Evolutionary conservation across 208 protist genomes (phyloP), one percentile per base, ranked within the genome.

Genomic region (Crithidia bombi): DNA sequence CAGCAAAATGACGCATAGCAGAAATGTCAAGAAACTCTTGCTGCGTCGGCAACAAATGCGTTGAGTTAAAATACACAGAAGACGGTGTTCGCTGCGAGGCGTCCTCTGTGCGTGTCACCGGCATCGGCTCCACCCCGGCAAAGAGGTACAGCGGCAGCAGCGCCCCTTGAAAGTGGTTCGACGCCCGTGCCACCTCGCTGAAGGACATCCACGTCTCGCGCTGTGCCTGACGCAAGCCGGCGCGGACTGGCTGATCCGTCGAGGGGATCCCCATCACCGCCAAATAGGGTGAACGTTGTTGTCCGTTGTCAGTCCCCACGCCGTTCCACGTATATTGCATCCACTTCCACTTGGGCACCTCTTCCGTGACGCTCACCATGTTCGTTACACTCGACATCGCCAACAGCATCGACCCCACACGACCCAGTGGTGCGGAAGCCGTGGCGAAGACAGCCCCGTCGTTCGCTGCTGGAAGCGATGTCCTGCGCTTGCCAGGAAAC

Each of bases 81-180:
- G 38, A 43, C 38, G 7, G 7, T 14, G 14, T 43, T 7, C 14
- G 38, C 7, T 7, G 14, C 38, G 38, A 7, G 14, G 7, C 14
- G 7, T 14, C 43, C 17, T 6, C 17, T 47, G 7, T 6, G 15
- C 15, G 17, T 6, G 7, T 47, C 17, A 19, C 15, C 43, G 7
- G 43, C 43, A 30, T 6, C 30, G 33, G 54, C 54, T 59, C 54
- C 30, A 44, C 35, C 5, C 26, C 54, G 6, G 54, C 54, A 21
- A 59, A 59, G 33, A 59, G 30, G 21, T 59, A 59, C 54, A 59
- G 54, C 54, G 54, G 33, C 33, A 59, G 54, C 54, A 59, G 21
- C 14, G 54, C 54, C 7, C 54, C 54, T 3, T 5, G 3, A 35
- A 59, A 59, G 54, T 44, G 3, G 35, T 59, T 59, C 30, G 30